phyloP scores from a whole-genome alignment of 2,329 filamentous ascomycete species.

The Diaporthe sp. region DNA sequence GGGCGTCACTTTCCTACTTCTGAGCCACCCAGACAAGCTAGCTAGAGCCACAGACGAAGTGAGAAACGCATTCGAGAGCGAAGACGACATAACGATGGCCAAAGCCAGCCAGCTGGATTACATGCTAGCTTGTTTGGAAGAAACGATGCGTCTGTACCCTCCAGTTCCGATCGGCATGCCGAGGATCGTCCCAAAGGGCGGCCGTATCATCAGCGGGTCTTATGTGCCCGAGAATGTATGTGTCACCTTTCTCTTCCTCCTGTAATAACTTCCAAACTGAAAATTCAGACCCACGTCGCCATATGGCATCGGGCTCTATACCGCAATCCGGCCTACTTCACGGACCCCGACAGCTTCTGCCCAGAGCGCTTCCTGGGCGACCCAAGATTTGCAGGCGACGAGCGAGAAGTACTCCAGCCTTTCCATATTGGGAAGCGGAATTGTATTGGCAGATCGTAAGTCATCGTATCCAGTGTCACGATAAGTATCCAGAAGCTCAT shows the following conservation, averaged over 20 bases:
- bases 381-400: background rate
- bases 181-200: conserved; percentile 4
- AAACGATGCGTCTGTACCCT: conserved; percentile 32
- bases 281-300: background rate
- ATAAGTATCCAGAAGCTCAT: background rate
- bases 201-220: background rate
- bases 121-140: conserved; percentile 29
- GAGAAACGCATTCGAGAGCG: conserved; percentile 8
- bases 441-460: conserved; percentile 3
- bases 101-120: conserved; percentile 26
- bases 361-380: background rate
- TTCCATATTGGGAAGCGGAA: background rate
- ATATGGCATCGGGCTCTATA: background rate
- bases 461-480: background rate
- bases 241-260: background rate
- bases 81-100: conserved; percentile 9
- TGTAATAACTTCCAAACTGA: background rate
- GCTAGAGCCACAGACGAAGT: conserved; percentile 26
- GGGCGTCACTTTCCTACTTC: conserved; percentile 29
- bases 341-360: background rate
- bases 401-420: background rate
- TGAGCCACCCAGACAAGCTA: conserved; percentile 27
- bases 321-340: background rate
- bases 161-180: conserved; percentile 34
- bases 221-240: background rate